These are phyloP conservation scores for Tillandsia leiboldiana DNA, from an alignment of 176 grass and related monocot genomes.

Conservation along the genomic window DNA sequence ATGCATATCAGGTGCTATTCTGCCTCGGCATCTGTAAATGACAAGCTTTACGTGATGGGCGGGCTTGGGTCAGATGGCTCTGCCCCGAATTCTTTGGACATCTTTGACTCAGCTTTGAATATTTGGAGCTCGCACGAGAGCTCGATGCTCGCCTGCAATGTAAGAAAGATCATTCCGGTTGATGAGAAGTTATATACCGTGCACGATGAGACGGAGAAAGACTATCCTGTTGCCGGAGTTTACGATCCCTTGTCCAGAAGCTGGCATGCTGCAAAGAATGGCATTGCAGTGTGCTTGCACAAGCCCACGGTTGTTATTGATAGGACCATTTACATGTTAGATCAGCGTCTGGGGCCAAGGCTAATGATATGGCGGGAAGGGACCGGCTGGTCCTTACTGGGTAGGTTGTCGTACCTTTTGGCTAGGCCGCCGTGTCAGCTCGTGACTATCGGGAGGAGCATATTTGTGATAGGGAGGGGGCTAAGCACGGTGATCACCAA, in stretches of 20 bases:
- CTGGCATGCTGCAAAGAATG: constrained; percentile 43
- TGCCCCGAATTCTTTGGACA: constrained; percentile 67
- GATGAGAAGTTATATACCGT: constrained; percentile 52
- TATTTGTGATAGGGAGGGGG: constrained; percentile 45
- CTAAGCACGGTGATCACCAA: constrained; percentile 37
- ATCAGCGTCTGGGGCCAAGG: constrained; percentile 32
- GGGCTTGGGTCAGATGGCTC: constrained; percentile 37
- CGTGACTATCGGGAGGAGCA: constrained; percentile 34
- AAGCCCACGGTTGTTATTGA: constrained; percentile 48
- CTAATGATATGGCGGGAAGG: constrained; percentile 52
- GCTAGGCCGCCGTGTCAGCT: constrained; percentile 31
- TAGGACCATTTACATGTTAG: constrained; percentile 51
- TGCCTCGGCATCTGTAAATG: constrained; percentile 32
- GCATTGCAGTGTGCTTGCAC: constrained; percentile 40
- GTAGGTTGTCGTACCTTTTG: constrained; percentile 45
- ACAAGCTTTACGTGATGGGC: constrained; percentile 49
- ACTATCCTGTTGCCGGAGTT: constrained; percentile 43
- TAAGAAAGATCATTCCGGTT: constrained; percentile 45
- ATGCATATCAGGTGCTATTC: constrained; percentile 50
- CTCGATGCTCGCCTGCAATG: constrained; percentile 45
- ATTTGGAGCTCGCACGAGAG: constrained; percentile 53
- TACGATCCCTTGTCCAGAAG: constrained; percentile 36
- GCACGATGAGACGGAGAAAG: constrained; percentile 46
- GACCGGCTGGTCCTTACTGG: constrained; percentile 33
- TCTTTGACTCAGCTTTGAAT: constrained; percentile 42